A percentile compares a stretch with the other conserved stretches of the same genome.
Conservation (phyloP, 2,329 filamentous ascomycete genomes). For the Alternaria sp. region DNA sequence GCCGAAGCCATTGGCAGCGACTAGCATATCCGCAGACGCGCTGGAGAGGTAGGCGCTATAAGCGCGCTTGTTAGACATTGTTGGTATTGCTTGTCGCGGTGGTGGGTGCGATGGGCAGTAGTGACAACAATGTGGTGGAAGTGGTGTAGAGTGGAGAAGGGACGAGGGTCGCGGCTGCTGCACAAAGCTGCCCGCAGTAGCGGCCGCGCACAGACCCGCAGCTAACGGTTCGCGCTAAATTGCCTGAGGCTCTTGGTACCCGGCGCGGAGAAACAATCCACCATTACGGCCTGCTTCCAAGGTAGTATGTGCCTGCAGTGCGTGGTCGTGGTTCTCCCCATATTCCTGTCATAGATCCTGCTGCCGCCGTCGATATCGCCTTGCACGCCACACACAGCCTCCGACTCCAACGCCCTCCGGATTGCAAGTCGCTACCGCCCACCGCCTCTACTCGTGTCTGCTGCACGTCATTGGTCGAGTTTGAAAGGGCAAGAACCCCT, state of each 20-base stretch:
- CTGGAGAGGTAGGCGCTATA: constrained; percentile 20
- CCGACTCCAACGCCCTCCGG: background rate
- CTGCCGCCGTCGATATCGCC: constrained; percentile 20
- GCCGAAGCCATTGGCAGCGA: constrained; percentile 16
- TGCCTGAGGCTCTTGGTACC: background rate
- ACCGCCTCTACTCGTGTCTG: constrained; percentile 14
- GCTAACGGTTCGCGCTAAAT: constrained; percentile 14
- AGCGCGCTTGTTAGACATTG: constrained; percentile 28
- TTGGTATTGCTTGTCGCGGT: constrained; percentile 5
- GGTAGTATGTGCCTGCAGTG: constrained; percentile 20
- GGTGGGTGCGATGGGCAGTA: constrained; percentile 9
- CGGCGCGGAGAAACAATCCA: constrained; percentile 6
- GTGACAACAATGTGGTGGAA: constrained; percentile 8
- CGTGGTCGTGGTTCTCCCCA: constrained; percentile 26
- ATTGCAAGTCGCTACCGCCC: constrained; percentile 4
- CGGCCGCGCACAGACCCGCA: background rate
- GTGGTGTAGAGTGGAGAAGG: constrained; percentile 10
- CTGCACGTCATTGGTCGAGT: constrained; percentile 48
- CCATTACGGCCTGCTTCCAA: constrained; percentile 14
- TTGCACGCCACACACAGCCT: constrained; percentile 17
- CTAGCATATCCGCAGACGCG: constrained; percentile 15
- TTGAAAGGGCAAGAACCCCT: constrained; percentile 46
- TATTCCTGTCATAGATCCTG: constrained; percentile 27
- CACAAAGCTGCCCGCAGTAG: constrained; percentile 11
- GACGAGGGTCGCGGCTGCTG: constrained; percentile 11